Evolutionary conservation across 306 rosid species (phyloP), one percentile per base, ranked within the genome.

Genomic region (Mimosa pudica): DNA sequence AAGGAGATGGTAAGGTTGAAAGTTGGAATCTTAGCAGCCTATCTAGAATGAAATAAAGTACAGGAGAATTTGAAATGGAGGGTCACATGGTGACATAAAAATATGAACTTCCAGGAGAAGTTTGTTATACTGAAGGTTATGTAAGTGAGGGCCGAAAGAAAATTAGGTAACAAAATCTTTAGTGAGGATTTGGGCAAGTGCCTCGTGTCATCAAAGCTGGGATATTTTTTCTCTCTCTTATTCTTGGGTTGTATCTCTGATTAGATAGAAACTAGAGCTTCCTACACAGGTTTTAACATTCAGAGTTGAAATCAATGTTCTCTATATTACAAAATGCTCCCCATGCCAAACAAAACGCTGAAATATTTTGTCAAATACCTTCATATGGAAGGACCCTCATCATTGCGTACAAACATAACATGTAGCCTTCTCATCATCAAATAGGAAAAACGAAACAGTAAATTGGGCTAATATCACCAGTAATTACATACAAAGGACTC

Each of bases 291-390:
- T 13, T 60, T 18, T 60, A 0, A 18, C 63, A 57, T 32, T 57
- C 63, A 16, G 4, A 57, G 33, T 18, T 57, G 30, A 54, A 66
- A 42, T 10, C 38, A 60, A 32, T 61, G 67, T 45, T 62, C 63
- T 11, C 63, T 11, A 16, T 45, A 70, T 69, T 44, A 63, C 57
- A 75, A 76, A 58, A 71, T 41, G 52, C 69, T 38, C 55, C 58
- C 33, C 49, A 0, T 48, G 33, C 66, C 30, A 76, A 65, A 36
- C 20, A 51, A 14, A 4, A n/a, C 48, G 54, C n/a, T 6, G 36
- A 14, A 51, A 51, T 9, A 3, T 11, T 11, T 48, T 48, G 52
- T 48, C 52, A 48, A 9, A 4, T 11, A 13, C 52, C 16, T 48
- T 48, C 57, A 51, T n/a, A 13, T 51, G n/a, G 57, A 5, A 12